Evolutionary conservation across 352 stramenopile genomes (phyloP), one percentile per base, ranked within the genome.

Genomic region (Pythium aquatile): DNA sequence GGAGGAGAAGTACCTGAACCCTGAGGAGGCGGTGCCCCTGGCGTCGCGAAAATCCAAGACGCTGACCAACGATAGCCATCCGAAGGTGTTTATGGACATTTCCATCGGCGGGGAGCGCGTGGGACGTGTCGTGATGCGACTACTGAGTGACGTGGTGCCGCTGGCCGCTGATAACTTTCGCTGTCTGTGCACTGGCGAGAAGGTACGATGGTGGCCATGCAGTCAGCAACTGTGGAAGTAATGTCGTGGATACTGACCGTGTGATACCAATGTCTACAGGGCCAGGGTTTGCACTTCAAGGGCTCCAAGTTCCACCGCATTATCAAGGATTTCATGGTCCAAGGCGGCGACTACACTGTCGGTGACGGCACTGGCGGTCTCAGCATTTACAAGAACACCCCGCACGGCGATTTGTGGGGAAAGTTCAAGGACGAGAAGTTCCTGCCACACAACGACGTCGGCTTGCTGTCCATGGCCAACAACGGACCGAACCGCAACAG

Each of bases 91-190:
- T 76, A 97, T 99, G 66, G 96, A 99, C 74, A 86, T 99, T 59
- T 85, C 81, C 17, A 90, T 98, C 48, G 85, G 83, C 30, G 85
- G 78, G 13, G 74, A 79, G 35, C 75, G 82, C 14, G 78, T 87
- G 1, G 97, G 97, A 29, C 77, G 95, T 29, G 92, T 99, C 59
- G 94, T 98, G 66, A 91, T 99, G 78, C 93, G 98, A 66, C 78
- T 99, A 26, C 97, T 98, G 20, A 92, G 91, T 56, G 89, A 98
- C 74, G 74, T 87, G 55, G 93, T 90, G 32, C 97, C 97, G 17
- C 95, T 97, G 62, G 97, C 97, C 49, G 95, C 93, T 16, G 94
- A 99, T 67, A 99, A 99, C 72, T 99, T 99, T 72, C 83, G 83
- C 14, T 90, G 76, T 32, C 64, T 91, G 30, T 92, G 83, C 62